Conservation (phyloP, 495 filamentous ascomycete genomes). For the Talaromyces thailandensis region DNA sequence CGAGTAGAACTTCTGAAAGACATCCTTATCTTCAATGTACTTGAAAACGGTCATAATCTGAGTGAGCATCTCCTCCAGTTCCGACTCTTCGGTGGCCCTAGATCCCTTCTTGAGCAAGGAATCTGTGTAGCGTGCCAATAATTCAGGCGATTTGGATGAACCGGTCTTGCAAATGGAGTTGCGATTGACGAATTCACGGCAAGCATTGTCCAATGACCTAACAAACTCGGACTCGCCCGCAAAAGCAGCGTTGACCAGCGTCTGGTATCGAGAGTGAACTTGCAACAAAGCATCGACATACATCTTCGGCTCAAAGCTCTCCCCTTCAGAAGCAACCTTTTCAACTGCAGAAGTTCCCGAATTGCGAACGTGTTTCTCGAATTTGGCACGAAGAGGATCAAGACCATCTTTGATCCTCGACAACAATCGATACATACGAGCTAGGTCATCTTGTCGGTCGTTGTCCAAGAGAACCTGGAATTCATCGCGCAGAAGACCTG, state of each 20-base stretch:
- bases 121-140: constrained; percentile 95
- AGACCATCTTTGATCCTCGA: constrained; percentile 86
- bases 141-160: constrained; percentile 85
- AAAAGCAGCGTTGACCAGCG: constrained; percentile 85
- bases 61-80: constrained; percentile 82
- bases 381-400: constrained; percentile 79
- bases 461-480: constrained; percentile 95
- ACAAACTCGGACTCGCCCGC: constrained; percentile 96
- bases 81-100: constrained; percentile 82
- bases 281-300: constrained; percentile 94
- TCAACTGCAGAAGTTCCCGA: constrained; percentile 81
- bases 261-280: constrained; percentile 87
- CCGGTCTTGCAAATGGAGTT: constrained; percentile 91
- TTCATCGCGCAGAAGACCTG: constrained; percentile 75
- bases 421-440: constrained; percentile 90
- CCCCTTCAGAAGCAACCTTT: constrained; percentile 82
- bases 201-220: constrained; percentile 91
- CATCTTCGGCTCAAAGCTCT: constrained; percentile 88
- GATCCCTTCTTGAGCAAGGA: constrained; percentile 86
- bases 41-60: constrained; percentile 99
- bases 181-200: constrained; percentile 94
- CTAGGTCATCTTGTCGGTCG: constrained; percentile 89
- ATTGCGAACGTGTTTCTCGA: constrained; percentile 87
- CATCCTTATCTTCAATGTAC: constrained; percentile 99
- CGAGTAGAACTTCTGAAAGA: constrained; percentile 99